Base-by-base conservation (phyloP, 2,329 filamentous ascomycete genomes). In the Penicillium sclerotiorum region DNA sequence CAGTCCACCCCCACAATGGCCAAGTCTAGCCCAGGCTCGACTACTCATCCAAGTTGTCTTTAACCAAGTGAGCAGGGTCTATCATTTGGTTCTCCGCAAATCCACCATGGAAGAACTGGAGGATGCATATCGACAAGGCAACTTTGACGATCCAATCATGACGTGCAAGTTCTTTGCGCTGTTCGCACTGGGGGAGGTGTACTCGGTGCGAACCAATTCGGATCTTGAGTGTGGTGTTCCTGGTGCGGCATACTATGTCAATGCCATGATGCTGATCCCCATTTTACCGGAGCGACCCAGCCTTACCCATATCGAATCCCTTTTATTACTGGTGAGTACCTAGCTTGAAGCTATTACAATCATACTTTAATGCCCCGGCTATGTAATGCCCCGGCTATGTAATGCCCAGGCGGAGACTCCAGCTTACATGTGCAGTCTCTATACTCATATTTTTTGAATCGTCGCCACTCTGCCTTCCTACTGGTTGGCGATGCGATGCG, bases 141-240 rank as follows among this genome's bases (percentile, higher is more conserved):
- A 51, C 8, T 64, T 60, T 23, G 52, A 61, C n/a, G 53, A 61
- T 56, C 20, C 70, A 43, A 8, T 65, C 46, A 64, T 72, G 54
- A 56, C 68, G 4, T 74, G 70, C 47, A 74, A 75, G 20, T 70
- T 73, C 20, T 75, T 73, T 41, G 64, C 68, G 2, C 60, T 76
- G 2, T 74, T 76, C 59, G 69, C 71, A 2, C 18, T 59, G 4
- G 73, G 73, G 0, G 69, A 76, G 27, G 69, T 73, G 1, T 75
- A 74, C 47, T 72, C 71, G 0, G 66, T 64, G 13, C 58, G 64
- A 4, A 60, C 64, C 2, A 23, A 57, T 44, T 45, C 62, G 43
- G 53, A 52, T 1, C 21, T 50, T 3, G 49, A 50, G 8, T 48
- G 53, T 12, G 39, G 47, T 28, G 67, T 76, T 0, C 73, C 74